Evolutionary conservation across 306 rosid species (phyloP), one percentile per base, ranked within the genome.

Genomic region (Quercus mongolica): DNA sequence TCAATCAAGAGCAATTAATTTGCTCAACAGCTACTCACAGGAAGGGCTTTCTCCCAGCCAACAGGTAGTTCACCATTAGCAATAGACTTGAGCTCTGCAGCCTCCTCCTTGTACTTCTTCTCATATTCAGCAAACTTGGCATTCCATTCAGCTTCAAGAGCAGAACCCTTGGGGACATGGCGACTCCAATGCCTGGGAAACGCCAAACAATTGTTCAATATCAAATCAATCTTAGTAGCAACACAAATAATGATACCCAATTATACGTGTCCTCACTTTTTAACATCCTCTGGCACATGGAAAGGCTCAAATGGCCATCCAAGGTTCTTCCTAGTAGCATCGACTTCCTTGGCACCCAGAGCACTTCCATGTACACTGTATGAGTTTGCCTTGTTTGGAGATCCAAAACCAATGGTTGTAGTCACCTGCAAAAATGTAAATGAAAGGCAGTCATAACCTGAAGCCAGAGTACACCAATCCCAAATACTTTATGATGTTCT

Each of bases 321-420:
- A 73, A 96, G 94, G 87, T 90, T 93, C 89, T 87, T 54, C 82
- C 99, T 93, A 4, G 99, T 96, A 31, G 99, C 99, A 76, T 93
- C 99, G 25, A 96, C 99, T 91, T 96, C 99, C 86, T 96, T 96
- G 82, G 98, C 90, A 81, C 99, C 99, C 49, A 96, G 78, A 76
- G 99, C 99, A 82, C 97, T 92, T 80, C 99, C 99, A 46, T 96
- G 99, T 52, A 89, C 99, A 85, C 98, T 93, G 87, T 96, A 96
- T 73, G 98, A 90, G 86, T 96, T 96, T 19, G 99, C 89, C 89
- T 96, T 96, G 85, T 96, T 96, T 41, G 99, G 99, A 87, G 99
- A 96, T 73, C 99, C 99, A 87, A 20, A 96, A 78, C 99, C 99
- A 80, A 96, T 96, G 61, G 98, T 96, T 61, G 99, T 96, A 52